Evolutionary conservation across 768 basidiomycete species (phyloP), one percentile per base, ranked within the genome.

Genomic region (Termitomyces bulborhizus): DNA sequence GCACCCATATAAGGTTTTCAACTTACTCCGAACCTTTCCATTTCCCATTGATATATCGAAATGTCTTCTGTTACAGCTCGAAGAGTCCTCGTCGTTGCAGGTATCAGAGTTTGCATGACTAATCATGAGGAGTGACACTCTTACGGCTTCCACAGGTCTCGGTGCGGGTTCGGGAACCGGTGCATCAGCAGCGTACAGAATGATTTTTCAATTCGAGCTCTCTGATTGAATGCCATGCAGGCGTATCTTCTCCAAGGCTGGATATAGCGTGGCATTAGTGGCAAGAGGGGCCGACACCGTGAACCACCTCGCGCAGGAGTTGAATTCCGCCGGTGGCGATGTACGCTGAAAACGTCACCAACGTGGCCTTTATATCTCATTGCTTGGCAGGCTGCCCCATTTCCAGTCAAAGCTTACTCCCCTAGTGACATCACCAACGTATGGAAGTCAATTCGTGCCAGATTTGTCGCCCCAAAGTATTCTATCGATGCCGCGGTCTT

Each of bases 251-350:
- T 75, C 81, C 6, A 80, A 80, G 62, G 69, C 78, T 31, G 86
- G 86, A 0, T 89, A 87, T 63, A 79, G 74, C 42, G 76, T 88
- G 32, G 88, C 86, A 0, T 69, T 90, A 43, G 73, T 89, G 37
- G 84, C 86, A 12, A 75, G 86, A 46, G 79, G 82, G 13, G 63
- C 72, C 2, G 78, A 79, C 16, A 64, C 76, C 21, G 72, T 88
- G n/a, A 69, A 78, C 45, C 72, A 69, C 27, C 68, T 86, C 5
- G 78, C 84, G 11, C 66, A 73, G 15, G 80, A 83, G 55, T 76
- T 90, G 43, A 84, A 76, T 49, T 58, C 68, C 11, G 61, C 70
- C 8, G 85, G 85, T n/a, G 86, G 85, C 48, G 75, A 83, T 59
- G 86, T 83, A 54, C 46, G 71, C 40, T 13, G 37, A 24, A 40